Evolutionary conservation across 306 rosid genomes (phyloP).

Genomic region (Geum urbanum): DNA sequence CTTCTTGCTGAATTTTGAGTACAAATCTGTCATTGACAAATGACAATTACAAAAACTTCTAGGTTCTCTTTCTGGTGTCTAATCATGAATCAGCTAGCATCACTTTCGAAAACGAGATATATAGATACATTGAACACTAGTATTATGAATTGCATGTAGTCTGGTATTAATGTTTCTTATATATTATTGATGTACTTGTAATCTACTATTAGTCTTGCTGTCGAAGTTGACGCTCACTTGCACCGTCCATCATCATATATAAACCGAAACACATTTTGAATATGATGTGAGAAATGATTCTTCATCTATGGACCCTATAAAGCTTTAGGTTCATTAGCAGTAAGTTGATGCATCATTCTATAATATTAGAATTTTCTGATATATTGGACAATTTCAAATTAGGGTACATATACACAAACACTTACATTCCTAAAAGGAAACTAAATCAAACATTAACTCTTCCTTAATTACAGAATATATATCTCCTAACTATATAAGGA

Average conservation of each 20-base stretch:
- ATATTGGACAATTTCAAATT: too few relatives aligned
- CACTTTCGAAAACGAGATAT: background rate
- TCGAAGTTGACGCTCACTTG: background rate
- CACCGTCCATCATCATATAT: background rate
- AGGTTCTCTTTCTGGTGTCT: background rate
- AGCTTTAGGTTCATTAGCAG: too few relatives aligned
- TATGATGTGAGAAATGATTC: background rate
- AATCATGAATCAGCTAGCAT: background rate
- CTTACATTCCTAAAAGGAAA: too few relatives aligned
- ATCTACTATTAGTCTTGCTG: slow-evolving; percentile 8
- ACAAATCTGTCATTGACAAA: background rate
- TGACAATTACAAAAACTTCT: background rate
- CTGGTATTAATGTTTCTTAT: background rate
- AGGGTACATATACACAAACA: too few relatives aligned
- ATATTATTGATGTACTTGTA: background rate
- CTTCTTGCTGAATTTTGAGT: slow-evolving; percentile 17
- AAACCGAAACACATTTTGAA: too few relatives aligned
- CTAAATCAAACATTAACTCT: too few relatives aligned
- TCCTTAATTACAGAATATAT: too few relatives aligned
- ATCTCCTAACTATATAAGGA: too few relatives aligned
- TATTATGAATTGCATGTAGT: slow-evolving; percentile 1
- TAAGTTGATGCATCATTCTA: too few relatives aligned
- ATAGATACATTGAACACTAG: slow-evolving; percentile 1
- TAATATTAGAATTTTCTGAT: too few relatives aligned
- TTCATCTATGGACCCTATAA: background rate